Evolutionary conservation across 345 rosid genomes (phyloP), one percentile per base, ranked within the genome.

Genomic region (Populus alba): DNA sequence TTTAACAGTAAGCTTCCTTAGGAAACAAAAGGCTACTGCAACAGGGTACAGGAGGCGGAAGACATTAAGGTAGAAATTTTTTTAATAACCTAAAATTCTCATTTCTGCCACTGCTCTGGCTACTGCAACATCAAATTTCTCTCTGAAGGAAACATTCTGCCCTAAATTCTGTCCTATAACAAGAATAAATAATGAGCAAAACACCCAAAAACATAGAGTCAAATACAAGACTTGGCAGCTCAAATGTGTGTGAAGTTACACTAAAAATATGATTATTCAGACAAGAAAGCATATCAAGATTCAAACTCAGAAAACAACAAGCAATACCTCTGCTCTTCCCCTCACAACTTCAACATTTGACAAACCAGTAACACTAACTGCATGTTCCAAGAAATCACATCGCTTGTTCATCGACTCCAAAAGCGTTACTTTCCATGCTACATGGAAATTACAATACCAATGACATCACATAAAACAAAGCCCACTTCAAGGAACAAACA

Each of bases 21-120:
- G 33, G 33, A 31, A 31, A 31, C 33, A 31, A 31, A 31, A 31
- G 33, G 33, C 33, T 31, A 31, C 31, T 31, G 31, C 31, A 31
- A 31, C 31, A 31, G 31, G 31, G 31, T 31, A 31, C 31, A 31
- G 31, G 2, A 31, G 31, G 31, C 31, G 35, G 35, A 79, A 70
- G 22, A 74, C 31, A 47, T 71, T 10, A 63, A 77, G 63, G 61
- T 29, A 29, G 33, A 43, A 78, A 68, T 16, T 43, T 41, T 66
- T 35, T 68, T 29, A 81, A 55, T 77, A 74, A 95, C 99, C 97
- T 81, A 95, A 86, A 65, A 93, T 85, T 88, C 98, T 90, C 98
- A 95, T 89, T 82, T 95, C 99, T 2, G 97, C 95, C 2, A 95
- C 99, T 75, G 97, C 98, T 89, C 99, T 93, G 74, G 99, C 98